Evolutionary conservation across 345 rosid species (phyloP), one percentile per base, ranked within the genome.

Genomic region (Erucastrum elatum): DNA sequence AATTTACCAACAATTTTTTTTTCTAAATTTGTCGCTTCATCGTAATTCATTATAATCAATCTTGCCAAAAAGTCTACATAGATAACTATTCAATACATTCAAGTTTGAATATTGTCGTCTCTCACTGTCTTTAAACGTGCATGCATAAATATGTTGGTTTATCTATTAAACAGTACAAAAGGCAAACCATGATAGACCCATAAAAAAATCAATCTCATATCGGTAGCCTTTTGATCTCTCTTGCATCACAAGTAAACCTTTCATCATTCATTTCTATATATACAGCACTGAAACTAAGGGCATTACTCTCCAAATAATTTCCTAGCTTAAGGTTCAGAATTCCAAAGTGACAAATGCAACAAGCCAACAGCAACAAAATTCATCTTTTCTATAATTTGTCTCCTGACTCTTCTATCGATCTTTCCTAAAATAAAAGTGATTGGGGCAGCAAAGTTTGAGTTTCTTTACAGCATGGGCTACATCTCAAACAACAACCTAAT

Each of bases 161-260:
- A 58, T 70, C 69, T 70, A 77, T 62, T 33, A 62, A 77, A 77
- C 30, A 64, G 8, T 44, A 70, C 29, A 56, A 64, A 26, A 29
- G 64, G 76, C 13, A 35, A 71, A 49, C 46, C 29, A 27, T 51
- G 75, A 64, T 51, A 61, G 58, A 62, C 62, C 49, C 75, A 21
- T 21, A 21, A 29, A 44, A 61, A 16, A 77, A 25, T 10, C 7
- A 70, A 63, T 35, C 17, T 70, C 37, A 16, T 59, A 21, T 21
- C 21, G 16, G 12, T 51, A 68, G 8, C 56, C 59, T 77, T 63
- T 64, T 64, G 21, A 71, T 64, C 25, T 64, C 76, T 71, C 72
- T 71, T 77, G 72, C 71, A 64, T 39, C 66, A 37, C 81, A 77
- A 77, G 81, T 55, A 71, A 77, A 55, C 66, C 76, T 55, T 66